Percentiles rank a stretch among this genome's conserved stretches.
These are phyloP conservation scores for Acanthamoeba castellanii DNA, from an alignment of 208 protist genomes.

Conservation along the genomic window DNA sequence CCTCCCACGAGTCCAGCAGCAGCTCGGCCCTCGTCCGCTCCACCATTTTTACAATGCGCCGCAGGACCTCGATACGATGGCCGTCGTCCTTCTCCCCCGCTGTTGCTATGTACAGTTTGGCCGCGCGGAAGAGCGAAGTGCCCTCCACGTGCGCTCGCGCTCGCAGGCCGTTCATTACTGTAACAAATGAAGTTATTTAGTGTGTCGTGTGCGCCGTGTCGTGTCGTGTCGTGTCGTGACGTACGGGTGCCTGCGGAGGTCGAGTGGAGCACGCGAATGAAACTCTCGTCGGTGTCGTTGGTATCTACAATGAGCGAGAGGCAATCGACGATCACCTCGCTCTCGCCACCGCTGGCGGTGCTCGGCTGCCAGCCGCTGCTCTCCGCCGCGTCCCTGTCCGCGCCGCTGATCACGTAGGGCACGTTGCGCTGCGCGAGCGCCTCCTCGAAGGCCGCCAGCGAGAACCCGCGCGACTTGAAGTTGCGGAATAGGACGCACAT, in stretches of 20 bases:
- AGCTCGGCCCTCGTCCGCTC: not conserved
- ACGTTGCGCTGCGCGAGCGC: not conserved
- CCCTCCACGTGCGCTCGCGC: not conserved
- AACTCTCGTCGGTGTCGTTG: not conserved
- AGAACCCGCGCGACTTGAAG: not conserved
- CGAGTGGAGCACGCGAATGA: not conserved
- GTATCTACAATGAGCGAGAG: not conserved
- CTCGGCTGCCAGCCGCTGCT: not conserved
- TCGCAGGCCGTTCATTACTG: not conserved
- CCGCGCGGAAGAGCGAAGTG: not conserved
- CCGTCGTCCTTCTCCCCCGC: not conserved
- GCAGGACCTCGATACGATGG: not conserved
- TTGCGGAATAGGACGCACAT: conserved; percentile 18
- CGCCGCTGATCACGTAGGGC: not conserved
- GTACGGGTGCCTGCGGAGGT: not conserved
- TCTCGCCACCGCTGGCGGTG: not conserved
- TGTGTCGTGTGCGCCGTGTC: not conserved
- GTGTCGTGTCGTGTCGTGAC: not conserved
- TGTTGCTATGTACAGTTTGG: not conserved
- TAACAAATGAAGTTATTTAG: not conserved
- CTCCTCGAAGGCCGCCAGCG: not conserved
- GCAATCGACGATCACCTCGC: not conserved
- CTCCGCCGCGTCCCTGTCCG: not conserved
- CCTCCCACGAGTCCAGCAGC: not conserved
- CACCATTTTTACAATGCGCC: not conserved